phyloP scores from a whole-genome alignment of 2,329 filamentous ascomycete genomes.

The Aspergillus vadensis region DNA sequence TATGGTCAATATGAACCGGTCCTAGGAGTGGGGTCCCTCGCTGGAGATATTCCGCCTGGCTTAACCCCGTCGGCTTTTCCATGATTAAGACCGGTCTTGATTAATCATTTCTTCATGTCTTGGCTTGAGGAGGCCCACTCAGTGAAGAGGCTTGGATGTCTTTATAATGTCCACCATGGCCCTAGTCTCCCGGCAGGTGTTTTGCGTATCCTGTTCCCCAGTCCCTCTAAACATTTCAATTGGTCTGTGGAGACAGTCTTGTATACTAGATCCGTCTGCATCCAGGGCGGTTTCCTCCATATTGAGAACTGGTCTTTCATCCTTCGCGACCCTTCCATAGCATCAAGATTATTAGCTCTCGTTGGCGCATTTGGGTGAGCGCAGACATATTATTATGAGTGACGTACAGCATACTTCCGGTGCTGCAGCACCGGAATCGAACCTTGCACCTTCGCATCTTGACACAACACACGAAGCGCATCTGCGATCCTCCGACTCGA shows the following conservation, averaged over 20 bases:
- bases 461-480: slow-evolving; percentile 7
- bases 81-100: not conserved
- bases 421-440: slow-evolving; percentile 7
- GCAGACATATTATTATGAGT: slow-evolving; percentile 3
- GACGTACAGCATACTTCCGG: not conserved
- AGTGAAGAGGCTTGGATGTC: not conserved
- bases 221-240: not conserved
- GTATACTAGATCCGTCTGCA: not conserved
- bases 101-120: not conserved
- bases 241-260: not conserved
- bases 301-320: not conserved
- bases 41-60: not conserved
- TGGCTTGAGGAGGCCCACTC: not conserved
- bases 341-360: not conserved
- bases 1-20: not conserved
- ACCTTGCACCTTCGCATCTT: slow-evolving; percentile 7
- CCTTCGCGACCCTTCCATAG: not conserved
- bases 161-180: not conserved
- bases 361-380: not conserved
- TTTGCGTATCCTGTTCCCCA: not conserved
- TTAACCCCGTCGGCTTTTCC: not conserved
- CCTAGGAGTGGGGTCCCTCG: not conserved
- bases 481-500: slow-evolving; percentile 17
- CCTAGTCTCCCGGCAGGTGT: not conserved
- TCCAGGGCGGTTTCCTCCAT: not conserved